phyloP scores from a whole-genome alignment of 2,329 filamentous ascomycete genomes.

The Fusarium sp. region DNA sequence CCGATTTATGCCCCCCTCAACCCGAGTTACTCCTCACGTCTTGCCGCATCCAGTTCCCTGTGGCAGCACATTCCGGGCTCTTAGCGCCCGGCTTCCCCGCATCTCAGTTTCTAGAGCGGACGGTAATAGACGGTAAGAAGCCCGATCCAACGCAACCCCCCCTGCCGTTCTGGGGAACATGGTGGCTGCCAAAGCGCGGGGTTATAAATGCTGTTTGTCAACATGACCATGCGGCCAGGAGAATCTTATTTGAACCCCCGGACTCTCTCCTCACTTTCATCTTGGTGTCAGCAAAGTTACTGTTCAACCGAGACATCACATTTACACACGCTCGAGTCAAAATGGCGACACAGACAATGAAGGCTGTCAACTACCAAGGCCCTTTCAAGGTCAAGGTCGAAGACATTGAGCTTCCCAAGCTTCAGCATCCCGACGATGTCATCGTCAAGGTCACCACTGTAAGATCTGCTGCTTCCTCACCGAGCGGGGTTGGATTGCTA shows the following conservation, averaged over 20 bases:
- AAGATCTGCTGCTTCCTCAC: slow-evolving; percentile 43
- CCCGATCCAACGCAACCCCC: background rate
- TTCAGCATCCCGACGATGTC: slow-evolving; percentile 76
- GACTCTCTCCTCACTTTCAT: background rate
- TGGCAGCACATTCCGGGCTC: background rate
- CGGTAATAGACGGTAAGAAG: slow-evolving; percentile 8
- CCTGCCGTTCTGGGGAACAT: background rate
- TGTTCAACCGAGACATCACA: background rate
- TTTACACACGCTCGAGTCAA: slow-evolving; percentile 15
- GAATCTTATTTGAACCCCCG: background rate
- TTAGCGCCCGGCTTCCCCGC: background rate
- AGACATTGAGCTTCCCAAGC: slow-evolving; percentile 70
- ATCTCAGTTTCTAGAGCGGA: background rate
- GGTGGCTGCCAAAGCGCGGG: slow-evolving; percentile 7
- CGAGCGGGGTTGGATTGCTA: background rate
- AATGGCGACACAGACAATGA: slow-evolving; percentile 62
- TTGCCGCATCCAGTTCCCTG: background rate
- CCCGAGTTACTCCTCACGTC: background rate
- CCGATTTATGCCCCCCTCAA: slow-evolving; percentile 10
- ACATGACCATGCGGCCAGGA: background rate
- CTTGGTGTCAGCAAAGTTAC: too few relatives aligned
- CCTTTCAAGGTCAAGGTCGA: slow-evolving; percentile 75
- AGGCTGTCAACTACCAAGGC: slow-evolving; percentile 75
- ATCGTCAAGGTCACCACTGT: slow-evolving; percentile 78
- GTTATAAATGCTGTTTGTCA: background rate